phyloP scores from a whole-genome alignment of 2,329 filamentous ascomycete genomes.

The Diaporthe sp. region DNA sequence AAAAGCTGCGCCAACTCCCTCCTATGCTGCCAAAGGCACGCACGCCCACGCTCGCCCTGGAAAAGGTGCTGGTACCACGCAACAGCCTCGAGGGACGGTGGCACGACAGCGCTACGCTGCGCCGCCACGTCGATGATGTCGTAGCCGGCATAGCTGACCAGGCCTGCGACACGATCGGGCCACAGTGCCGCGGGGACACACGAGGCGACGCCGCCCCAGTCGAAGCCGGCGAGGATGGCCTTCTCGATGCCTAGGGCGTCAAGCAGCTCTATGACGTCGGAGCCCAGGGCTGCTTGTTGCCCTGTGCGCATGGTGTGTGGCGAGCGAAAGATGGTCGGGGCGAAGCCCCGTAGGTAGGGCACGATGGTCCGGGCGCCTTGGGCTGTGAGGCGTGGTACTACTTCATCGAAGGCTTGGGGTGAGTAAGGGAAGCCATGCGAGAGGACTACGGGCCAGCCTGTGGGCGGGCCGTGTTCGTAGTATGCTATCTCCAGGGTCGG shows the following conservation, averaged over 20 bases:
- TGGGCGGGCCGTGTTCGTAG: constrained; percentile 6
- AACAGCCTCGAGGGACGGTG: background rate
- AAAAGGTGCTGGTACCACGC: constrained; percentile 19
- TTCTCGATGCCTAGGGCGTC: background rate
- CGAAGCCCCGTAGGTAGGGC: constrained; percentile 7
- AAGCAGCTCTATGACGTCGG: constrained; percentile 2
- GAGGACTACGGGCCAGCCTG: constrained; percentile 7
- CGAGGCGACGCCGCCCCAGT: background rate
- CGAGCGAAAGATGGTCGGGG: background rate
- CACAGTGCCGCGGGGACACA: background rate
- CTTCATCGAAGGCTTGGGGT: background rate
- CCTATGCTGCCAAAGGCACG: background rate
- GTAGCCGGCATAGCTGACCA: constrained; percentile 15
- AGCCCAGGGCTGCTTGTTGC: background rate
- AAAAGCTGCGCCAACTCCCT: background rate
- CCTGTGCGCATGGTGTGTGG: background rate
- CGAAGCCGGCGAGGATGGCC: constrained; percentile 4
- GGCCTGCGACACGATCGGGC: background rate
- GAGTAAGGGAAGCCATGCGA: constrained; percentile 10
- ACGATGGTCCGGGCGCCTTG: constrained; percentile 3
- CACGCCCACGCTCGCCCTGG: background rate
- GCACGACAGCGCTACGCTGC: background rate
- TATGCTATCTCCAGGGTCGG: constrained; percentile 1
- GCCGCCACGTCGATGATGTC: constrained; percentile 10
- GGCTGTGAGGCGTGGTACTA: constrained; percentile 9